Base-by-base conservation (phyloP, 2,329 filamentous ascomycete genomes). In the Phaeomoniella chlamydospora region DNA sequence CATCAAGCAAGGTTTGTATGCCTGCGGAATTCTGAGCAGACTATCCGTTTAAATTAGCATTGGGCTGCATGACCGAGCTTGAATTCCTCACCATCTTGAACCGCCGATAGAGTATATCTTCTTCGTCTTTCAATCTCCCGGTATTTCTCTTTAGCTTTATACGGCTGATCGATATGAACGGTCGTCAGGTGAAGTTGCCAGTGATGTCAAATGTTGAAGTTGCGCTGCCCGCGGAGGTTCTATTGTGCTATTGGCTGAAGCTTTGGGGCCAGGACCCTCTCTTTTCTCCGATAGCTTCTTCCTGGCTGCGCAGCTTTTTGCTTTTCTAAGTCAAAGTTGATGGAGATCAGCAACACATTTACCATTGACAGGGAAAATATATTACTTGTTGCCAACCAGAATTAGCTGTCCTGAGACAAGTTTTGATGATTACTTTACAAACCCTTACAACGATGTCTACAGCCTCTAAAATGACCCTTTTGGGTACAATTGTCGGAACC, bases 1-100 rank as follows among this genome's bases (percentile, higher is more conserved):
- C 90, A 66, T 96, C 90, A 65, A 98, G 85, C 55, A 98, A 78
- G 57, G 88, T 96, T 67, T 96, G 88, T 59, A 98, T 98, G 62
- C 90, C 90, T 54, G 84, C 80, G 47, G 90, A 96, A 70, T 96
- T 96, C 68, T 96, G 90, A 57, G 88, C 90, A 59, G 90, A 90
- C 88, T 96, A 55, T 50, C 43, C 31, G 39, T 40, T 36, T 36
- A 39, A 38, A 48, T 60, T 42, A 57, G 52, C 15, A 33, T 36
- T 26, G 5, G 18, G 15, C 31, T 39, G 5, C 14, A n/a, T 30
- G 15, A 14, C 15, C 4, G 14, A 9, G 22, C 36, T 13, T 16
- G 2, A 15, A 15, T 10, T 4, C 37, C 43, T 30, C 33, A 52
- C 49, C 49, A 49, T 51, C 18, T 43, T 50, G 35, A 29, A 17